Evolutionary conservation across 495 filamentous ascomycete species (phyloP), one percentile per base, ranked within the genome.

Genomic region (Venustampulla echinocandica): DNA sequence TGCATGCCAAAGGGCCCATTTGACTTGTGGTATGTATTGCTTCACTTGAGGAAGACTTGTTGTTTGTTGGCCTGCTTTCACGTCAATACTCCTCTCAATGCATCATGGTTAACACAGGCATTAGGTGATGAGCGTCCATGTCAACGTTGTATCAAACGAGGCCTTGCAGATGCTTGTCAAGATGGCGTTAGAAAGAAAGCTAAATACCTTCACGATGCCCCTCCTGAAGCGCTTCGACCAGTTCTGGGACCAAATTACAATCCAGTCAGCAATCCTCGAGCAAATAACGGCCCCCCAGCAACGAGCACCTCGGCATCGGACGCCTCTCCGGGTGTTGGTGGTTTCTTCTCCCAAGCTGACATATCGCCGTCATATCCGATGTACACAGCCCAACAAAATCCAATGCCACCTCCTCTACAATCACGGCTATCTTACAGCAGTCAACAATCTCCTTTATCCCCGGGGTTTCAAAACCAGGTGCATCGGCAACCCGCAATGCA

Each of bases 131-230:
- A 98, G 61, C 75, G 92, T 54, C 92, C 92, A 39, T 98, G 92
- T 64, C 77, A 87, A 57, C 76, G 92, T 59, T 98, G 92, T 65
- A 86, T 95, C 50, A 95, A 95, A 63, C 83, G 90, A 37, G 85
- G 87, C 15, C 75, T 96, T 36, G 84, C 87, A 50, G 87, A 95
- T 61, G 76, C 75, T 30, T 98, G 92, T 61, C 87, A 94, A 60
- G 92, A 98, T 59, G 92, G 92, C 33, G 87, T 95, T 30, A 84
- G 92, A 49, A 97, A 98, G 66, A 98, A 97, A 72, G 92, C 92
- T 52, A 98, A 98, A 63, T 98, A 98, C 68, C 82, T 98, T 38
- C 90, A 95, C 65, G 92, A 96, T 69, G 88, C 90, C 20, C 87
- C 90, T 28, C 77, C 85, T 45, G 88, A 92, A 50, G 71, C 73